Percentiles rank a stretch among this genome's conserved stretches.
These are phyloP conservation scores for Talaromyces pinophilus DNA, from an alignment of 2,329 filamentous ascomycete species.

Conservation along the genomic window DNA sequence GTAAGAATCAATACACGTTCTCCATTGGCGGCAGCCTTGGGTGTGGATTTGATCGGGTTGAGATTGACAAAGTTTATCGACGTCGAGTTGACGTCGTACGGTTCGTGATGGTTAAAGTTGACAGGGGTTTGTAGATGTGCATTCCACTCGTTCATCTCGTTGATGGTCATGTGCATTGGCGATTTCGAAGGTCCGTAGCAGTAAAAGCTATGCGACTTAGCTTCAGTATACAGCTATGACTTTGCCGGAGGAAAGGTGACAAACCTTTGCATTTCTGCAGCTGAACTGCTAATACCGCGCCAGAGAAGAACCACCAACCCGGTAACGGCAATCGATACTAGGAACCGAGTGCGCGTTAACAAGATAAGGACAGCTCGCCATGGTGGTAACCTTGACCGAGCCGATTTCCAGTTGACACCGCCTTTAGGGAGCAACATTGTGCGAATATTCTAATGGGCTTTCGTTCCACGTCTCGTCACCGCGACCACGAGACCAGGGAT, in stretches of 20 bases:
- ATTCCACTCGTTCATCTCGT: slow-evolving; percentile 88
- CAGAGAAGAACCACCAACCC: slow-evolving; percentile 79
- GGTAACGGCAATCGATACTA: slow-evolving; percentile 70
- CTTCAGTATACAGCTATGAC: slow-evolving; percentile 6
- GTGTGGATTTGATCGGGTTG: slow-evolving; percentile 79
- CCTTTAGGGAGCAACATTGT: slow-evolving; percentile 88
- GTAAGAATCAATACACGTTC: slow-evolving; percentile 91
- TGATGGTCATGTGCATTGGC: slow-evolving; percentile 92
- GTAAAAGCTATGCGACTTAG: slow-evolving; percentile 69
- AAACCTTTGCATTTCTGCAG: slow-evolving; percentile 89
- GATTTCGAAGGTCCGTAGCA: slow-evolving; percentile 94
- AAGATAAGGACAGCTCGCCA: slow-evolving; percentile 70
- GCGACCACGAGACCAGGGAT: slow-evolving; percentile 1
- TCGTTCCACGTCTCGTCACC: slow-evolving; percentile 4
- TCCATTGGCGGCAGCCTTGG: slow-evolving; percentile 73
- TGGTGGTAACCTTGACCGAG: slow-evolving; percentile 75
- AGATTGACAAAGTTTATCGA: slow-evolving; percentile 80
- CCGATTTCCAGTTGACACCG: slow-evolving; percentile 82
- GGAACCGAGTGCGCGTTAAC: slow-evolving; percentile 73
- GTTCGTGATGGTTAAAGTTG: slow-evolving; percentile 91
- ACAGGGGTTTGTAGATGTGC: slow-evolving; percentile 88
- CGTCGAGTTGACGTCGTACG: slow-evolving; percentile 78
- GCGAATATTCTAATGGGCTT: not conserved
- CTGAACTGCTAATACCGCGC: slow-evolving; percentile 78
- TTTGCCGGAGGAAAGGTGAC: slow-evolving; percentile 28